phyloP scores from a whole-genome alignment of 768 basidiomycete species.

The Tubosaeta sp. region DNA sequence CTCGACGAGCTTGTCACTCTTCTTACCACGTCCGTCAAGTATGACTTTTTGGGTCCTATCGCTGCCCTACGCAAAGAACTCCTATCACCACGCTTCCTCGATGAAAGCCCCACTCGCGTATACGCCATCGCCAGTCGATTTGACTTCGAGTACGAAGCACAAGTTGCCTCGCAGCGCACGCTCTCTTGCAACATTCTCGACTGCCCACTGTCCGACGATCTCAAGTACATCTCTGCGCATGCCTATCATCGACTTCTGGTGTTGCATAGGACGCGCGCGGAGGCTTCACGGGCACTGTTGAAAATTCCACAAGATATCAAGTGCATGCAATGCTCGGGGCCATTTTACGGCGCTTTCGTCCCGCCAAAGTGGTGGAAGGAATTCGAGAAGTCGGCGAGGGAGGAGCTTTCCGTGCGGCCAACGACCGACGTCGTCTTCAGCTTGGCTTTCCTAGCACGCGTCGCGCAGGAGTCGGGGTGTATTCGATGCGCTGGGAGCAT shows the following conservation, averaged over 20 bases:
- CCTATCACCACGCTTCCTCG: constrained; percentile 45
- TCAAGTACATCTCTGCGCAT: constrained; percentile 63
- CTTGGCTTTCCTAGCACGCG: constrained; percentile 53
- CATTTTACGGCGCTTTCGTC: constrained; percentile 38
- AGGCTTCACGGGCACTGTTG: constrained; percentile 46
- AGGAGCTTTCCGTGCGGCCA: constrained; percentile 54
- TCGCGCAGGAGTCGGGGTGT: constrained; percentile 50
- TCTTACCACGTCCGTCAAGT: constrained; percentile 57
- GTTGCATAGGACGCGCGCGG: constrained; percentile 52
- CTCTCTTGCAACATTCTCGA: constrained; percentile 51
- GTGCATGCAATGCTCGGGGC: constrained; percentile 67
- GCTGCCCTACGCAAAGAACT: constrained; percentile 48
- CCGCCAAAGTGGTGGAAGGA: constrained; percentile 69
- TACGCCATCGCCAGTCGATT: constrained; percentile 69
- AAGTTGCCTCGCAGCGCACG: constrained; percentile 55
- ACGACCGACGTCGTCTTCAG: constrained; percentile 58
- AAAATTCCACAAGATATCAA: constrained; percentile 46
- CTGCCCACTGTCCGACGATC: constrained; percentile 55
- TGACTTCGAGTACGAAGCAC: constrained; percentile 60
- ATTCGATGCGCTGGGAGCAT: constrained; percentile 64
- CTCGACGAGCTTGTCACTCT: constrained; percentile 52
- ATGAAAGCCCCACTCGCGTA: constrained; percentile 50
- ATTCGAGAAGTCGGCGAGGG: constrained; percentile 52
- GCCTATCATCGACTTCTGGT: constrained; percentile 62
- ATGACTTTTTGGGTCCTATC: constrained; percentile 51